Base-by-base conservation (phyloP, 176 grass and related monocot species). In the Carex cristatella region DNA sequence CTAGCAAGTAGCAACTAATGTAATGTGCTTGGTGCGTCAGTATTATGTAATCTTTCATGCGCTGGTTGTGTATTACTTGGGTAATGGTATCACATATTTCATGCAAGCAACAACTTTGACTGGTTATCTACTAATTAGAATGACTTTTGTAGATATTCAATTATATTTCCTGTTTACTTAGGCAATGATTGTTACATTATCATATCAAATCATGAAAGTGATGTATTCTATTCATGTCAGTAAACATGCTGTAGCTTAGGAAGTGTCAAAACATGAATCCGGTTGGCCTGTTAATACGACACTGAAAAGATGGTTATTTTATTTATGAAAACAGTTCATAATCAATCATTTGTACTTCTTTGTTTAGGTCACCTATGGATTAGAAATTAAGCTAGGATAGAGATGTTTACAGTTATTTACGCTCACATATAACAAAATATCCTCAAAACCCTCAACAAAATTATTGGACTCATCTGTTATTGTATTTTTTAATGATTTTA, bases 61-160 rank as follows among this genome's bases (percentile, higher is more conserved):
- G 59, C 90, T 72, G 54, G 40, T 83, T 48, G 31, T 55, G 84
- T 88, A 77, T 86, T 15, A 84, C 75, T 84, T 85, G 60, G 82
- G 62, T 90, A 80, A 46, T 46, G 90, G 81, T 58, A 67, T 88
- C 71, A 59, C 77, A 81, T 88, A n/a, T 80, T 84, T 86, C 84
- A 88, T 76, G 46, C 83, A 82, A 69, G 67, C 74, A 77, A 79
- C 81, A 88, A 70, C 88, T 86, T 84, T 86, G 75, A 83, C 18
- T 9, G 27, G 74, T 35, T 57, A 57, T 79, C 74, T 56, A 57
- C 53, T 58, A 32, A 58, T 79, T 11, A 58, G 13, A 78, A 78
- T 32, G 51, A 51, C 51, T 78, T 7, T 15, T 51, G 1, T 15
- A 33, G 28, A 78, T 57, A 55, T 55, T 56, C 9, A 58, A 37